Base-by-base conservation (phyloP, 176 grass and related monocot genomes). In the Ensete glaucum region DNA sequence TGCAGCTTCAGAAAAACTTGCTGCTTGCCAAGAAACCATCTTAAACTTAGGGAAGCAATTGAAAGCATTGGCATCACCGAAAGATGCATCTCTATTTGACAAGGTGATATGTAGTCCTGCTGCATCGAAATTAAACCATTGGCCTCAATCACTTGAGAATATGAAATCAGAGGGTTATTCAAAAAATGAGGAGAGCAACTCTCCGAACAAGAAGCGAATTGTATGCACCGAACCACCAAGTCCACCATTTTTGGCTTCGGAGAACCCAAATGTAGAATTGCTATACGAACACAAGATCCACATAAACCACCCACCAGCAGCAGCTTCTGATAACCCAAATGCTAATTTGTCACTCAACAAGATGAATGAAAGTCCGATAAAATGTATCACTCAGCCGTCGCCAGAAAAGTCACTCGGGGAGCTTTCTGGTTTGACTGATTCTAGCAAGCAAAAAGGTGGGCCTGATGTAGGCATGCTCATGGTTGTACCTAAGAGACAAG, bases 1-100 rank as follows among this genome's bases (percentile, higher is more conserved):
- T 64, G 85, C 75, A 9, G 94, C 88, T 81, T 88, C 94, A 70
- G 84, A 98, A 58, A 91, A 91, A 52, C 81, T 98, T 60, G 87
- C 85, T 0, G 88, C 88, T 82, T 93, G 88, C 76, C 88, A 92
- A 75, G 95, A 99, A 53, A 99, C 95, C 24, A 91, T 99, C 50
- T 50, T 85, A 73, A 94, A 74, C 76, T 86, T 91, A 29, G 86
- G 88, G 29, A 86, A 99, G 67, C 88, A 99, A 85, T 80, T 99
- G 25, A 99, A 99, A 85, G 84, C 86, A 6, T 73, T 99, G 79
- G 76, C 88, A 69, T 91, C 90, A 8, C 88, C 88, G 66, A 91
- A 82, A 76, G 86, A 91, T 19, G 55, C 72, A 0, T 20, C 71
- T 80, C 81, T 96, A 62, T 81, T 91, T 0, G 74, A 85, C 63